Evolutionary conservation across 768 basidiomycete genomes (phyloP).

Genomic region (Boletus pseudo-olivaceus): DNA sequence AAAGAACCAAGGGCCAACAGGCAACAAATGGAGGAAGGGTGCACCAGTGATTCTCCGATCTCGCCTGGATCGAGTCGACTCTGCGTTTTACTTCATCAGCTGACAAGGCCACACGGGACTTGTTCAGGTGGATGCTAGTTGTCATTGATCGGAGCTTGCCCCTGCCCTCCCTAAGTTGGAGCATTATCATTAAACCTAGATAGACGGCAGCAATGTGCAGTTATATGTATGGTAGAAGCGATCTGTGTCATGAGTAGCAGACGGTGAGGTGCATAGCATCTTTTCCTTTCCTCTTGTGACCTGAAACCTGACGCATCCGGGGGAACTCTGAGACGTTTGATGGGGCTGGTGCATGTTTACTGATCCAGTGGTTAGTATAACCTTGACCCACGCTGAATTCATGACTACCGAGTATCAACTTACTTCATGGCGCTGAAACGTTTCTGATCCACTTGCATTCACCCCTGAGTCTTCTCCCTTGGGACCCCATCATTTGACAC

Average conservation of each 20-base stretch:
- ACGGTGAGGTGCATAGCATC: not conserved
- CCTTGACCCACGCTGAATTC: conserved; percentile 9
- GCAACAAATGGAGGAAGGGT: not conserved
- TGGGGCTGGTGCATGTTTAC: not conserved
- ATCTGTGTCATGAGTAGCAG: not conserved
- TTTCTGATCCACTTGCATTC: conserved; percentile 25
- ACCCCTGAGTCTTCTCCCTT: conserved; percentile 23
- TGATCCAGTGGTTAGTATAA: conserved; percentile 6
- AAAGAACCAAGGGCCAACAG: not conserved
- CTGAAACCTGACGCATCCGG: conserved; percentile 1
- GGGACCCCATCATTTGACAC: conserved; percentile 12
- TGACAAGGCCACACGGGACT: conserved; percentile 3
- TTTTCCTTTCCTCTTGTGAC: not conserved
- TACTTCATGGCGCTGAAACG: conserved; percentile 19
- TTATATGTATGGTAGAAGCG: not conserved
- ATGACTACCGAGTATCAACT: conserved; percentile 5
- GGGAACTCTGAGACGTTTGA: conserved; percentile 5
- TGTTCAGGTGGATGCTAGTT: conserved; percentile 7
- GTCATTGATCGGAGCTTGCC: conserved; percentile 1
- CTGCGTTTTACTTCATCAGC: conserved; percentile 12
- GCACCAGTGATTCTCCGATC: not conserved
- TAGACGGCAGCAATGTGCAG: not conserved
- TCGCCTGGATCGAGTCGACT: not conserved
- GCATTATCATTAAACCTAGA: conserved; percentile 4
- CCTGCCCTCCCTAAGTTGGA: conserved; percentile 4